Conservation (phyloP, 176 grass and related monocot genomes). For the Tillandsia fasciculata region DNA sequence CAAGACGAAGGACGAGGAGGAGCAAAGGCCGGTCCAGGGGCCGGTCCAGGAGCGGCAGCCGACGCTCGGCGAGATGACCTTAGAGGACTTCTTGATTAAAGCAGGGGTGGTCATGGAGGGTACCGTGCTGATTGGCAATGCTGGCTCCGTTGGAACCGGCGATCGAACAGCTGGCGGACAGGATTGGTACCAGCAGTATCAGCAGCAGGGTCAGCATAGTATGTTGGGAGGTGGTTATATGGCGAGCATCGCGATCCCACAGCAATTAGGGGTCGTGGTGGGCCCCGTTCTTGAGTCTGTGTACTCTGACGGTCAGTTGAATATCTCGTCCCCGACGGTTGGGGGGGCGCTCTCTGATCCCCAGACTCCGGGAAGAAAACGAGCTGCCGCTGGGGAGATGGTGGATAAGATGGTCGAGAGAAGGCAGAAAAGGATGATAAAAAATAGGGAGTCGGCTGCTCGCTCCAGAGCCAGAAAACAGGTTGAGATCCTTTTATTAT, state of each 20-base stretch:
- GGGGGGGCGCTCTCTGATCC: constrained; percentile 13
- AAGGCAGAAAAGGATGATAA: constrained; percentile 99
- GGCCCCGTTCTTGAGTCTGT: constrained; percentile 17
- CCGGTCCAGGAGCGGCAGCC: constrained; percentile 24
- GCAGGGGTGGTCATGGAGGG: constrained; percentile 68
- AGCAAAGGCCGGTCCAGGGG: neutral
- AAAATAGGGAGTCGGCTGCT: constrained; percentile 95
- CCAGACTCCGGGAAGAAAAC: constrained; percentile 50
- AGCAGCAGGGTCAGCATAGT: constrained; percentile 20
- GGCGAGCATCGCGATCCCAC: neutral
- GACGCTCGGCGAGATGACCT: constrained; percentile 84
- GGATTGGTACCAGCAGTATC: constrained; percentile 25
- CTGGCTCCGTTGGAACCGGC: constrained; percentile 6
- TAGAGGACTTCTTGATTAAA: constrained; percentile 82
- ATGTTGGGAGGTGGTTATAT: constrained; percentile 12
- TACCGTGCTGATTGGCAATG: constrained; percentile 19
- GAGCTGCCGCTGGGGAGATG: constrained; percentile 34
- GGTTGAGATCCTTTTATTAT: constrained; percentile 22
- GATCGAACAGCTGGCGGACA: constrained; percentile 9
- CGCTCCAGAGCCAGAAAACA: constrained; percentile 99
- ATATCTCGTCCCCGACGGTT: constrained; percentile 10
- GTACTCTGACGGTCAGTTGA: constrained; percentile 13
- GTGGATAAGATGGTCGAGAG: constrained; percentile 66
- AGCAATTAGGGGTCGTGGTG: neutral
- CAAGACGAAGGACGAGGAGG: neutral